A percentile compares a stretch with the other conserved stretches of the same genome.
Evolutionary conservation across 2,329 filamentous ascomycete species (phyloP).

Genomic region (Trichoderma sp.): DNA sequence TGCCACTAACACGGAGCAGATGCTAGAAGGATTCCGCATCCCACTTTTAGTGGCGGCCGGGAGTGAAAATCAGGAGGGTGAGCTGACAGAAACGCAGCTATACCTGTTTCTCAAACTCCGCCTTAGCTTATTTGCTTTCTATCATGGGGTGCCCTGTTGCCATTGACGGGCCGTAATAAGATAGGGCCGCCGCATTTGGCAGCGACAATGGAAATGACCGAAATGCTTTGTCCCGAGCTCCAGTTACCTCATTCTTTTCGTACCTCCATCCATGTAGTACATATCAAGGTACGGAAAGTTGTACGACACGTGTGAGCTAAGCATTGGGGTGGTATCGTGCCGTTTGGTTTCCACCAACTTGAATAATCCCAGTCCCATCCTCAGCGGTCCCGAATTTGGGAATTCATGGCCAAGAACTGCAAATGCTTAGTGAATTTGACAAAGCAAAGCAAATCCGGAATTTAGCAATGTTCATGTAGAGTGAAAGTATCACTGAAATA

Average conservation of each 20-base stretch:
- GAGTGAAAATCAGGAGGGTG: background rate
- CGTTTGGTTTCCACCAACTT: background rate
- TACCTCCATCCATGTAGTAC: background rate
- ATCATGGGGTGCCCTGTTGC: background rate
- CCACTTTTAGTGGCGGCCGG: background rate
- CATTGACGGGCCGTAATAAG: background rate
- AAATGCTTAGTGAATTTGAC: background rate
- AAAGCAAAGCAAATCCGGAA: background rate
- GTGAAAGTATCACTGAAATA: background rate
- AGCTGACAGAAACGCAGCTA: too few relatives aligned
- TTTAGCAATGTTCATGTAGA: background rate
- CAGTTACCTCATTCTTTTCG: background rate
- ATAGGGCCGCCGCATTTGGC: background rate
- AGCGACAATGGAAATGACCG: background rate
- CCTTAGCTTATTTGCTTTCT: background rate
- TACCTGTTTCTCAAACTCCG: background rate
- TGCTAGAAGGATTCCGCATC: background rate
- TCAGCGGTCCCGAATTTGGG: background rate
- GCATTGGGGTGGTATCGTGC: background rate
- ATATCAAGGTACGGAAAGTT: background rate
- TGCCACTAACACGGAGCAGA: background rate
- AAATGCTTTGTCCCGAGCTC: background rate
- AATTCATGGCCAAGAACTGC: background rate
- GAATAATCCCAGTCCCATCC: background rate
- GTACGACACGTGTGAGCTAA: conserved; percentile 1